Base-by-base conservation (phyloP, 2,329 filamentous ascomycete genomes). In the Diaporthe ampelina region DNA sequence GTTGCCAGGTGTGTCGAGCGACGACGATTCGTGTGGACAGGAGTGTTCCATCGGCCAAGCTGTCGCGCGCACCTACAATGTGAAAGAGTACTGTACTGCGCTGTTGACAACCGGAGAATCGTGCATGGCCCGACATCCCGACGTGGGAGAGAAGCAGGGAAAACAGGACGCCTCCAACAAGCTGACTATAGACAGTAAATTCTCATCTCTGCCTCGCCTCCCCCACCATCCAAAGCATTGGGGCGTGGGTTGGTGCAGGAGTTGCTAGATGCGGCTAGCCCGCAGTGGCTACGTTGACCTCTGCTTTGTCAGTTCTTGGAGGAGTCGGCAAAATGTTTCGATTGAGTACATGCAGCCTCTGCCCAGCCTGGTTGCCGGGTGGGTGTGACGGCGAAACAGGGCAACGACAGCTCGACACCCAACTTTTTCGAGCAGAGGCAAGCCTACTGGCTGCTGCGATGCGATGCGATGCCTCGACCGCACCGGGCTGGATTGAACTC, bases 1-100 rank as follows among this genome's bases (percentile, higher is more conserved):
- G 24, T 70, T 52, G 26, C 54, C 32, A 54, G 68, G 50, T 56
- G 58, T 74, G 69, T 68, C 59, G 70, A 57, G 61, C 67, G 48
- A 54, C 63, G 43, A 70, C 73, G 70, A 75, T 69, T 75, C 73
- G 70, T 68, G 63, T 75, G 73, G 73, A 40, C 21, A 75, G 37
- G 70, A 69, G 70, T n/a, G 29, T 75, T 58, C 61, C 50, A 70
- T 57, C 56, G 56, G 70, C 54, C 73, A 21, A 54, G 63, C 63
- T 68, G 63, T 68, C 48, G 63, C 48, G 32, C 32, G 32, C 63
- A 40, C 32, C 15, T 45, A 19, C 13, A 21, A 13, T 21, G 48
- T 21, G n/a, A 50, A 52, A 24, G 17, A 52, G 29, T 29, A 35
- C 45, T 68, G n/a, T 13, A 35, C 63, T 24, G 24, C 4, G 63